Evolutionary conservation across 2,329 filamentous ascomycete species (phyloP).

Genomic region (Fusarium anthophilum): DNA sequence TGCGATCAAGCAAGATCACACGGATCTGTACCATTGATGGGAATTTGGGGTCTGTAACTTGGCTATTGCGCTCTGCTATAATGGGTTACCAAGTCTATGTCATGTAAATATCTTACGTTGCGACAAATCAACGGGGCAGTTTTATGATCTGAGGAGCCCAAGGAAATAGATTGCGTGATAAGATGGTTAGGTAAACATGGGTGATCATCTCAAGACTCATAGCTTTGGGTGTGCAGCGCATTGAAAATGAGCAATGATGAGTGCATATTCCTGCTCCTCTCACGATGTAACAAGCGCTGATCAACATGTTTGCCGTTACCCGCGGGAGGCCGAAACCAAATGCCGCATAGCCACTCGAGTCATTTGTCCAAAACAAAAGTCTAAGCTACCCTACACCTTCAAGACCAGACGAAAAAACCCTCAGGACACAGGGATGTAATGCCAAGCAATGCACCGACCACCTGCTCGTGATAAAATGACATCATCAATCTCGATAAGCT

Average conservation of each 20-base stretch:
- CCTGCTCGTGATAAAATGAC: background rate
- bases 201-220: no score
- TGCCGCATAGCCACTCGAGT: background rate
- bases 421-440: background rate
- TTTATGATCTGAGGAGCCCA: fast-evolving
- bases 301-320: background rate
- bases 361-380: background rate
- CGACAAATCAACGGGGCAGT: fast-evolving
- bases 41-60: background rate
- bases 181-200: fast-evolving
- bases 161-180: no score
- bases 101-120: fast-evolving
- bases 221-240: no score
- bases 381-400: background rate
- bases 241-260: fast-evolving
- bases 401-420: background rate
- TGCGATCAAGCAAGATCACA: background rate
- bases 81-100: fast-evolving
- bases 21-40: background rate
- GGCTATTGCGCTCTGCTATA: fast-evolving
- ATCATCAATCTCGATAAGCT: background rate
- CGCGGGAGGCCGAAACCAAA: background rate
- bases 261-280: no score
- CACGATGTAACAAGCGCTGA: background rate
- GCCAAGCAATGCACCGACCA: background rate